Evolutionary conservation across 2,329 filamentous ascomycete species (phyloP), one percentile per base, ranked within the genome.

Genomic region (Botrytis deweyae): DNA sequence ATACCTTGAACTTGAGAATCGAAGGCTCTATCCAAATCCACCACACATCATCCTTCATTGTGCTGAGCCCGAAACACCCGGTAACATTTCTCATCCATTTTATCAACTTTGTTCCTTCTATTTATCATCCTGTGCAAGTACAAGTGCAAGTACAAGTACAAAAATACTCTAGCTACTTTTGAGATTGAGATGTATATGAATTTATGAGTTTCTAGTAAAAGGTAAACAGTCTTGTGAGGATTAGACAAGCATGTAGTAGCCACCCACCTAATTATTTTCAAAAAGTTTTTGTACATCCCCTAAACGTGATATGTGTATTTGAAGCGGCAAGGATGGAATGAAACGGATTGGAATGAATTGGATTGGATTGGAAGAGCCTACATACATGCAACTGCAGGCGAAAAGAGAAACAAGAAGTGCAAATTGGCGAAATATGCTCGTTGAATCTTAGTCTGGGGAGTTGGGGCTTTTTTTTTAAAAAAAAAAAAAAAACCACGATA

Each of bases 61-160:
- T 8, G 25, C n/a, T 29, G n/a, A 16, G 14, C n/a, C 8, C 14
- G 14, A 6, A 7, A 3, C 52, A 29, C 14, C 14, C 52, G 0
- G 14, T 29, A 1, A 55, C 8, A 18, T 3, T 16, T 18, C 6
- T 29, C n/a, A 33, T 16, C 14, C 5, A 0, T 1, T 58, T 4
- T 4, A 4, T 58, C 52, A 55, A 3, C 3, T 16, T 18, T 8
- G 0, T 8, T 29, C n/a, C 1, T 55, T 16, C 25, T 55, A 14
- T 7, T 29, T 55, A 5, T 6, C 12, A 14, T 18, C 25, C n/a
- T 29, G 52, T 3, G n/a, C 14, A 42, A 46, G 44, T 46, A 7
- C 46, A 49, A 52, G 22, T 14, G 5, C 4, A 58, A 58, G 52
- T 58, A 14, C 52, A 58, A 7, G 14, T 18, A 3, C 6, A 29